phyloP scores from a whole-genome alignment of 257 asterid species.

The Gentiana macrophylla region DNA sequence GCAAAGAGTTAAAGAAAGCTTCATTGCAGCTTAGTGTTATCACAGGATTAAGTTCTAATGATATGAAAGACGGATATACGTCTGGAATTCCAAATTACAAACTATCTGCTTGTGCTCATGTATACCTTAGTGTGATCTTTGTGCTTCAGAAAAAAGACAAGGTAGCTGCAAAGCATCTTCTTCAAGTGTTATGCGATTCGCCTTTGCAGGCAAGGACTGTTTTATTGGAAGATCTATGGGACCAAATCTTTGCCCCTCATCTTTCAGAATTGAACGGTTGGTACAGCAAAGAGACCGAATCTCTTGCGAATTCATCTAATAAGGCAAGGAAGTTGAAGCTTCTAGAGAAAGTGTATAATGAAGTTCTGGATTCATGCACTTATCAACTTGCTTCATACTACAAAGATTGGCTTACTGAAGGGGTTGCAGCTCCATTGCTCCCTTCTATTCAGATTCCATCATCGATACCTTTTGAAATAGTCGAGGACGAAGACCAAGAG shows the following conservation, averaged over 20 bases:
- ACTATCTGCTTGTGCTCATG: constrained; percentile 89
- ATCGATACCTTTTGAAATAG: constrained; percentile 18
- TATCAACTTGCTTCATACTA: constrained; percentile 50
- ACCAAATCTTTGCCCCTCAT: constrained; percentile 45
- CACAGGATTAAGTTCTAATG: constrained; percentile 57
- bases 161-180: constrained; percentile 61
- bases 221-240: constrained; percentile 67
- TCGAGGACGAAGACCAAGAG: constrained; percentile 21
- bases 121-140: constrained; percentile 65
- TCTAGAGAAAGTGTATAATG: constrained; percentile 38
- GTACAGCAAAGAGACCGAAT: constrained; percentile 38
- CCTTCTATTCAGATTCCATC: constrained; percentile 57
- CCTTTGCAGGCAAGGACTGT: constrained; percentile 53
- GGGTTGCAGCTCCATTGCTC: constrained; percentile 41
- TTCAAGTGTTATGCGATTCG: constrained; percentile 58
- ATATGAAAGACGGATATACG: constrained; percentile 44
- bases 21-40: constrained; percentile 76
- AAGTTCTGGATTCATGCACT: constrained; percentile 56
- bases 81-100: constrained; percentile 51
- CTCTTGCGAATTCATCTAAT: constrained; percentile 20
- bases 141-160: constrained; percentile 55
- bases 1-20: constrained; percentile 62
- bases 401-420: constrained; percentile 70
- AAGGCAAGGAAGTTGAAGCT: constrained; percentile 24
- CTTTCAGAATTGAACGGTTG: constrained; percentile 49